Evolutionary conservation across 2,329 filamentous ascomycete species (phyloP), one percentile per base, ranked within the genome.

Genomic region (Colletotrichum theobromicola): DNA sequence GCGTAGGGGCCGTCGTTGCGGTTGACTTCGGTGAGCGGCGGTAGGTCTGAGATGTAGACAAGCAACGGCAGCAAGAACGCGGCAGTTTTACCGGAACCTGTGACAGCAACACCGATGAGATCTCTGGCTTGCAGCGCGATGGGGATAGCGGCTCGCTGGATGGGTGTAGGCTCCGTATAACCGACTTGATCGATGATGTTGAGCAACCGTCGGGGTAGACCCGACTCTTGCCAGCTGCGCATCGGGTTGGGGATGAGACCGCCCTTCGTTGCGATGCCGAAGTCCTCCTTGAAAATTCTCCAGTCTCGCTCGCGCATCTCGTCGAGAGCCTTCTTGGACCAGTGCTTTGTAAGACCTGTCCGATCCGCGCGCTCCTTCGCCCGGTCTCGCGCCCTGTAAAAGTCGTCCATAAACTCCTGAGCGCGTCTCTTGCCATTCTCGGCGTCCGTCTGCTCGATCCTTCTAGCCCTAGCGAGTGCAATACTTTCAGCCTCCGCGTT

Each of bases 261-360:
- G 72, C 97, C 97, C 84, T 98, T 98, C 10, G 95, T 98, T 53
- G 93, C 90, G 82, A 99, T 99, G 79, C 97, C 97, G 86, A 98
- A 98, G 84, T 99, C 96, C 84, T 98, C 97, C 85, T 98, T 99
- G 92, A 99, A 98, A 79, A 99, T 98, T 82, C 97, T 94, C 97
- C 97, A 99, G 84, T 99, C 97, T 82, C 97, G 90, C 85, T 98
- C 96, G 76, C 95, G 94, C 97, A 99, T 99, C 80, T 98, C 94
- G 16, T 94, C 92, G 76, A 98, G 87, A 76, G 90, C 90, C 91
- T 99, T 99, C 82, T 98, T 95, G 70, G 94, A 95, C 97, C 97
- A 99, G 84, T 98, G 95, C 83, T 96, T 96, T 79, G 97, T 96
- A 71, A 98, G 88, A 37, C 93, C 93, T 77, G 93, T 95, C 76